Percentiles rank a stretch among this genome's conserved stretches.
Conservation (phyloP, 805 yeast genomes). For the Hanseniaspora lindneri region DNA sequence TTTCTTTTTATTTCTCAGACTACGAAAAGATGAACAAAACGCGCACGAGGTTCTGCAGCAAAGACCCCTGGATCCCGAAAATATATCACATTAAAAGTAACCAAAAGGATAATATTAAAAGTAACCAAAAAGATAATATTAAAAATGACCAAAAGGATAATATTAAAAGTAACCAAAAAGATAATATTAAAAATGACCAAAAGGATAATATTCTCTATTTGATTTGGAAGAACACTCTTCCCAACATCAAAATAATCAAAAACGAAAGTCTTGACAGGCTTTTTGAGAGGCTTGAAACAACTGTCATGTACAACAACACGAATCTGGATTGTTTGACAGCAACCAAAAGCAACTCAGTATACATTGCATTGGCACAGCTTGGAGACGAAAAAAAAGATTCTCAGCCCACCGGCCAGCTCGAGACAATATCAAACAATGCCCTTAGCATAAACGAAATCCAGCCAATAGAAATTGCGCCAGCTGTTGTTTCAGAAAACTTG, state of each 20-base stretch:
- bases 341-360: background rate
- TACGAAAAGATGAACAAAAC: background rate
- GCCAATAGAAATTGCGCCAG: background rate
- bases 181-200: too few relatives aligned
- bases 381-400: background rate
- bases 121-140: too few relatives aligned
- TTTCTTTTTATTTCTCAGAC: background rate
- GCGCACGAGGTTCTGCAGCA: background rate
- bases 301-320: background rate
- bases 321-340: background rate
- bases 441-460: background rate
- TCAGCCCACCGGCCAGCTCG: background rate
- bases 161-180: too few relatives aligned
- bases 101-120: too few relatives aligned
- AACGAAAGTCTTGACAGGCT: background rate
- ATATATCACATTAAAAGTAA: background rate
- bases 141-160: too few relatives aligned
- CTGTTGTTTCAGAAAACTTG: background rate
- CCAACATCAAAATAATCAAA: slow-evolving; percentile 2
- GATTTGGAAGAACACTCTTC: slow-evolving; percentile 1
- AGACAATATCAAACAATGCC: background rate
- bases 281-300: background rate
- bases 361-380: background rate
- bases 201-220: background rate
- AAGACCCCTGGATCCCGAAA: background rate